These are phyloP conservation scores for Medicago ruthenica DNA, from an alignment of 306 rosid species.

Conservation along the genomic window DNA sequence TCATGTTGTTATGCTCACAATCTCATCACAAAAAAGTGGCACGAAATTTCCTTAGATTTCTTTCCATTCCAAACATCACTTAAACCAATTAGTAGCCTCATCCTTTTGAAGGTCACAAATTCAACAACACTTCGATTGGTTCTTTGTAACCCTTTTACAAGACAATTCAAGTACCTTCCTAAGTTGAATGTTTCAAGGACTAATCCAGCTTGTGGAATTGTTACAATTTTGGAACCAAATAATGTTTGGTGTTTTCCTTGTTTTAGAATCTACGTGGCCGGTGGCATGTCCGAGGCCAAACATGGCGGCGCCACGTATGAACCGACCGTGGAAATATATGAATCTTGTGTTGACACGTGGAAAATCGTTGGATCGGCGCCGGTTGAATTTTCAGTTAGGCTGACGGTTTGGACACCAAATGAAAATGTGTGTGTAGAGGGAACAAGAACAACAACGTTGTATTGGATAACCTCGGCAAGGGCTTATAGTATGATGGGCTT, in stretches of 20 bases:
- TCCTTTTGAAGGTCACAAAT: conserved; percentile 54
- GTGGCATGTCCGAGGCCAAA: conserved; percentile 66
- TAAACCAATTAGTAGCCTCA: conserved; percentile 55
- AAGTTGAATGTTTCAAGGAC: conserved; percentile 56
- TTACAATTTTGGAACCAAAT: background rate
- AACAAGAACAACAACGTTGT: conserved; percentile 43
- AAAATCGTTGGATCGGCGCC: conserved; percentile 56
- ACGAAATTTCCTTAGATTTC: conserved; percentile 59
- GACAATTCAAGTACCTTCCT: conserved; percentile 61
- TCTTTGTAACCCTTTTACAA: conserved; percentile 72
- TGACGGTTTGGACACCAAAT: conserved; percentile 82
- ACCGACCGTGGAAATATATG: conserved; percentile 65
- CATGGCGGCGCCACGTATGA: conserved; percentile 56
- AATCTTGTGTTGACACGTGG: conserved; percentile 57
- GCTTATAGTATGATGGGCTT: conserved; percentile 66
- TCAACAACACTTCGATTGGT: conserved; percentile 51
- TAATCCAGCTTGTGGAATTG: conserved; percentile 72
- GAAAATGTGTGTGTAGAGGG: conserved; percentile 57
- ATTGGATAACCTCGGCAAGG: conserved; percentile 83
- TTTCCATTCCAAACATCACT: conserved; percentile 40
- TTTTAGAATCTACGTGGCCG: conserved; percentile 63
- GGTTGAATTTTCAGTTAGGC: conserved; percentile 72
- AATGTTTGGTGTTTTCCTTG: conserved; percentile 28
- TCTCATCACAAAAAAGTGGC: conserved; percentile 59
- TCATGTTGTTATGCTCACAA: conserved; percentile 58